Conservation (phyloP, 257 asterid genomes). For the Gardenia jasminoides region DNA sequence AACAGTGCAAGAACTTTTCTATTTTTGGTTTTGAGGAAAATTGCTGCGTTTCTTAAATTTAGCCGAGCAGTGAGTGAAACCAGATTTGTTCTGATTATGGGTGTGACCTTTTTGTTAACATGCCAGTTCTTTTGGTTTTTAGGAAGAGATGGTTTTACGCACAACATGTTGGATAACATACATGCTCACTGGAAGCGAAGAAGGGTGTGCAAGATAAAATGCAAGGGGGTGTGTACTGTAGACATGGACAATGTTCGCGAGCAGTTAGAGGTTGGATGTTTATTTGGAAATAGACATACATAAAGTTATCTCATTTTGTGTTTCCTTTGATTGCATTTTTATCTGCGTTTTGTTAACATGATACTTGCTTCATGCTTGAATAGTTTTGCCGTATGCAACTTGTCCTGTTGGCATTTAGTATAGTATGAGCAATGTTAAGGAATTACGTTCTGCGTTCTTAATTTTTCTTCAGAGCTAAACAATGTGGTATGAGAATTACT, state of each 20-base stretch:
- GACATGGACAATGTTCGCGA: constrained; percentile 78
- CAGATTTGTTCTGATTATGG: neutral
- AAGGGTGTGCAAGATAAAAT: constrained; percentile 86
- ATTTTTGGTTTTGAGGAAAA: neutral
- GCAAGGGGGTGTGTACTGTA: constrained; percentile 96
- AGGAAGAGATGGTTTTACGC: constrained; percentile 97
- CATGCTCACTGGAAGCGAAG: constrained; percentile 93
- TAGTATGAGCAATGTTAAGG: neutral
- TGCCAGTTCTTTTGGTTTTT: constrained; percentile 12
- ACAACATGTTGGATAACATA: constrained; percentile 91
- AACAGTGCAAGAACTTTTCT: neutral
- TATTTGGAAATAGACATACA: neutral
- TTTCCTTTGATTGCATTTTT: neutral
- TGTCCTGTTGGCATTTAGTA: neutral
- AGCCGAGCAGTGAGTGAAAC: neutral
- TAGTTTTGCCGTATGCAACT: neutral
- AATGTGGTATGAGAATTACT: neutral
- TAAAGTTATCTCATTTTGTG: neutral
- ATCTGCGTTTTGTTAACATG: neutral
- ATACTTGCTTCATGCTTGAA: neutral
- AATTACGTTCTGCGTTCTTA: neutral
- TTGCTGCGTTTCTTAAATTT: neutral
- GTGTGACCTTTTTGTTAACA: neutral
- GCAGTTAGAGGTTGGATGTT: constrained; percentile 76
- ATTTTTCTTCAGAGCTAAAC: neutral